Conservation (phyloP, 2,329 filamentous ascomycete species). For the Cordyceps cateniannulata region DNA sequence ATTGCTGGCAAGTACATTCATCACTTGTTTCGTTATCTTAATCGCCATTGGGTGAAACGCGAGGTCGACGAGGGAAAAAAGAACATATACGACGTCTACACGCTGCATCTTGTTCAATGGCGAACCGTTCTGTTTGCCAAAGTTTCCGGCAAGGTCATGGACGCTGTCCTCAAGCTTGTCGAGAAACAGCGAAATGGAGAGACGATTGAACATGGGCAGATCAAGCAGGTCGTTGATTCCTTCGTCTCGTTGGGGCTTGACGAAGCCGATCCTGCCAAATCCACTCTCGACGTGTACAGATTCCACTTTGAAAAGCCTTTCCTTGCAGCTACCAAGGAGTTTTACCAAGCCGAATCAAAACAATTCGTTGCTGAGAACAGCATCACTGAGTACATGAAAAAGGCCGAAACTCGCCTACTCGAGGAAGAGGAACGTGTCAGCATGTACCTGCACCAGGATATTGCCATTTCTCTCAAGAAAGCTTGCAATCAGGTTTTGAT, state of each 20-base stretch:
- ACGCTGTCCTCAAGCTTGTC: conserved; percentile 85
- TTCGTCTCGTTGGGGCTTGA: conserved; percentile 94
- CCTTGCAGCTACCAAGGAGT: conserved; percentile 72
- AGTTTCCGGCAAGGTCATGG: conserved; percentile 87
- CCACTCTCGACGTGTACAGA: conserved; percentile 90
- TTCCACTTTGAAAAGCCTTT: conserved; percentile 91
- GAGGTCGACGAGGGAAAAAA: conserved; percentile 99
- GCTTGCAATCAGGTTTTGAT: conserved; percentile 87
- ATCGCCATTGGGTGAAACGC: conserved; percentile 97
- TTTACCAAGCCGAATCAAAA: conserved; percentile 88
- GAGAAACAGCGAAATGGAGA: conserved; percentile 97
- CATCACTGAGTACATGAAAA: conserved; percentile 99
- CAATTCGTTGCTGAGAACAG: conserved; percentile 95
- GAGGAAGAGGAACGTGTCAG: conserved; percentile 93
- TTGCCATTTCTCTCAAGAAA: conserved; percentile 75
- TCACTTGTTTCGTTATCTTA: conserved; percentile 92
- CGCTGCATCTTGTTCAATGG: conserved; percentile 92
- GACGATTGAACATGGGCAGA: conserved; percentile 94
- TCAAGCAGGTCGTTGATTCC: conserved; percentile 94
- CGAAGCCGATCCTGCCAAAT: conserved; percentile 86
- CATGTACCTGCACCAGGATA: conserved; percentile 87
- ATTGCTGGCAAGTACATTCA: conserved; percentile 96
- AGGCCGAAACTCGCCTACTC: conserved; percentile 80
- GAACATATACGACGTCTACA: conserved; percentile 97
- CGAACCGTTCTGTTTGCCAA: conserved; percentile 81